phyloP scores from a whole-genome alignment of 345 rosid genomes.

The Eucalyptus cloeziana region DNA sequence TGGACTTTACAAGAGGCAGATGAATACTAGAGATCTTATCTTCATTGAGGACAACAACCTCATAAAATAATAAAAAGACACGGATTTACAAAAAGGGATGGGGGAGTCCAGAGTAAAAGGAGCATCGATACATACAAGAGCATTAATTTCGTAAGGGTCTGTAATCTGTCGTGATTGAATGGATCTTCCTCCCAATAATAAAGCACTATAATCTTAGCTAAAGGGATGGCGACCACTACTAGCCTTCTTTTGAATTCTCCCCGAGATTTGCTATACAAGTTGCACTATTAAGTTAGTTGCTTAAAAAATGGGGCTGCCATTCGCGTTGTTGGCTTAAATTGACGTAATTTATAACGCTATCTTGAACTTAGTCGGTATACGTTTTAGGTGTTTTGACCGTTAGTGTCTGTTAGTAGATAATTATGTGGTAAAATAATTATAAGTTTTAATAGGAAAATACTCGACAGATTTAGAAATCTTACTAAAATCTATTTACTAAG shows the following conservation, averaged over 20 bases:
- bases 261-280: not conserved
- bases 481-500: not conserved
- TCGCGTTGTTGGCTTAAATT: not conserved
- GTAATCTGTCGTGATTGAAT: not conserved
- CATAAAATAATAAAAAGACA: not conserved
- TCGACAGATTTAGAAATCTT: not conserved
- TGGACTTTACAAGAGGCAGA: not conserved
- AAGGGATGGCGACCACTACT: not conserved
- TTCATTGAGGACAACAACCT: not conserved
- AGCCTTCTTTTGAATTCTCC: not conserved
- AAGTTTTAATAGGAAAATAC: not conserved
- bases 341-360: not conserved
- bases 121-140: no score
- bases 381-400: not conserved
- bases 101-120: not conserved
- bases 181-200: not conserved
- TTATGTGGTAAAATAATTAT: not conserved
- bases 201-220: not conserved
- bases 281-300: not conserved
- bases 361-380: not conserved
- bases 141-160: no score
- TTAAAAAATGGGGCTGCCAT: not conserved
- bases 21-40: not conserved
- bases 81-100: not conserved
- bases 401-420: not conserved